Base-by-base conservation (phyloP, 23 red algal genomes). In the Gracilaria gracilis region DNA sequence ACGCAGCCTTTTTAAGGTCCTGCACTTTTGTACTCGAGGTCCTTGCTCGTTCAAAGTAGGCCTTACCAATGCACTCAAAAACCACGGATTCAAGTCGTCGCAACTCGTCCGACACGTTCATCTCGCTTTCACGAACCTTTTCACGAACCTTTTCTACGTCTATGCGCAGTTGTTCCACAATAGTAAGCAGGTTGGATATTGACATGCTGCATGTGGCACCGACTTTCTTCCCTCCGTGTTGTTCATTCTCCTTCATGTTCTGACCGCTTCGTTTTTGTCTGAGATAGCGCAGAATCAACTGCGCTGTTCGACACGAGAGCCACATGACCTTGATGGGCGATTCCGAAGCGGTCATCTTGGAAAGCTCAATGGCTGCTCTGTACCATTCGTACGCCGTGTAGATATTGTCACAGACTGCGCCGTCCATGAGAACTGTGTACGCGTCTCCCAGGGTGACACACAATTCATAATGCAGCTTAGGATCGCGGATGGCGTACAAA, bases 401-500 rank as follows among this genome's bases (percentile, higher is more conserved):
- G 38, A 73, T 37, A 24, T 73, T 73, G 33, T 44, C 67, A 16
- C 67, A 42, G 13, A 21, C 28, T 1, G 67, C 67, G 33, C 67
- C 34, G 17, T 73, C 67, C 1, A 1, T 73, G 67, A 40, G 38
- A 4, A 44, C 2, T 20, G 67, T 20, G 38, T 42, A 73, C 20
- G 67, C 31, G 28, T 73, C 67, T 21, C 67, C 67, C 5, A 73
- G 67, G 0, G 67, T 73, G 35, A 73, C 67, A 44, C 67, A 73
- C 9, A 73, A 6, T 12, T 73, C 11, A 44, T 39, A 73, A 15
- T 73, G 67, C 31, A 73, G 67, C 21, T 44, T 73, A 8, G 35
- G 67, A 19, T 73, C 67, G 7, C 28, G 16, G 38, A 37, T 40
- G 12, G 67, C 67, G 67, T 73, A 73, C 67, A 73, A 44, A 12